Evolutionary conservation across 305 asterid genomes (phyloP), one percentile per base, ranked within the genome.

Genomic region (Nicotiana rustica): DNA sequence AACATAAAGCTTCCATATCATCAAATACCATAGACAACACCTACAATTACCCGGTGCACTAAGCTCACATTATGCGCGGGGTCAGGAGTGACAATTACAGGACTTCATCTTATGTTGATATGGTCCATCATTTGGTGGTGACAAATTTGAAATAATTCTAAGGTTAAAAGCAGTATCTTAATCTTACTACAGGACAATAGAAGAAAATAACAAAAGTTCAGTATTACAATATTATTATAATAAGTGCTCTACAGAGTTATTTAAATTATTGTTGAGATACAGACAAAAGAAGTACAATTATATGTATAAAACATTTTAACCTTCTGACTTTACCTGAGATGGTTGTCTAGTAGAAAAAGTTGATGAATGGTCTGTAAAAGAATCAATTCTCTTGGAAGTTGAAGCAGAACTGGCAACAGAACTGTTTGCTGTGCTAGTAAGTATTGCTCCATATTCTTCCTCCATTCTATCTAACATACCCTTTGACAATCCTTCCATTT

Each of bases 401-500:
- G 94, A 91, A 86, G 93, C 92, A 79, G 94, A 90, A 90, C 93
- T 90, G 82, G 90, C 88, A 57, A 85, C 86, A 44, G 90, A 89
- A 84, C 87, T 89, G 68, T 88, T 79, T 57, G 87, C 83, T 44
- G 92, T 85, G 49, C 83, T 83, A 44, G 88, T 70, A 70, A 85
- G 81, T 75, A 88, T 83, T 52, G 91, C 86, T 66, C 87, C 88
- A 75, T 76, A 85, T 41, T 89, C 94, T 67, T 90, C 88, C 86
- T 86, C 93, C 65, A 86, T 86, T 81, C 91, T 84, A 49, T 89
- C 89, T 25, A 87, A 77, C 88, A 88, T 84, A 62, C 90, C 91
- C 64, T 80, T 87, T 60, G 93, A 85, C 33, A 83, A 52, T 13
- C 91, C 93, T 38, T 87, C 92, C 92, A 86, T 84, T 87, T 86